A percentile compares a stretch with the other conserved stretches of the same genome.
phyloP scores from a whole-genome alignment of 306 rosid species.

The Prunus persica region DNA sequence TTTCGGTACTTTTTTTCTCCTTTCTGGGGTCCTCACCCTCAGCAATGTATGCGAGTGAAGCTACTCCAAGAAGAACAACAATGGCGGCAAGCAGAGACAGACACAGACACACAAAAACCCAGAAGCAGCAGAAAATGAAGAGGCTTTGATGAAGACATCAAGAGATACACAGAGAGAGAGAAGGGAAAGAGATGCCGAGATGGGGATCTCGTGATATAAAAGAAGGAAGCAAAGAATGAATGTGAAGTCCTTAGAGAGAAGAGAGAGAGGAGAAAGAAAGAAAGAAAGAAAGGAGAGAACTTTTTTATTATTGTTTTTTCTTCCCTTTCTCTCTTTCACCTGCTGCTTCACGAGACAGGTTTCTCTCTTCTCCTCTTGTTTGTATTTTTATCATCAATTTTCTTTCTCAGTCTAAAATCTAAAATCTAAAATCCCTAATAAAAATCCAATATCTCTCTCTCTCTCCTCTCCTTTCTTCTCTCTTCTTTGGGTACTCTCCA shows the following conservation, averaged over 20 bases:
- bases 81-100: neutral
- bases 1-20: neutral
- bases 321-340: slow-evolving; percentile 30
- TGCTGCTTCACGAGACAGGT: slow-evolving; percentile 80
- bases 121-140: slow-evolving; percentile 22
- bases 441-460: neutral
- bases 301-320: slow-evolving; percentile 25
- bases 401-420: neutral
- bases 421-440: neutral
- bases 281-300: slow-evolving; percentile 21
- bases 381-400: slow-evolving; percentile 4
- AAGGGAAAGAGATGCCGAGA: slow-evolving; percentile 35
- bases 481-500: neutral
- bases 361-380: slow-evolving; percentile 11
- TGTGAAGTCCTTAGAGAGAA: slow-evolving; percentile 36
- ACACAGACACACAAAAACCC: neutral
- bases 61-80: slow-evolving; percentile 10
- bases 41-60: slow-evolving; percentile 43
- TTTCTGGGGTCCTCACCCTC: neutral
- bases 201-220: slow-evolving; percentile 94
- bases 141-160: slow-evolving; percentile 36
- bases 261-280: slow-evolving; percentile 13
- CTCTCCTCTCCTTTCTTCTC: too few relatives aligned
- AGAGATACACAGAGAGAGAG: slow-evolving; percentile 11
- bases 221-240: slow-evolving; percentile 89